Percentiles rank a stretch among this genome's conserved stretches.
Conservation (phyloP, 768 basidiomycete genomes). For the Mycena venus region DNA sequence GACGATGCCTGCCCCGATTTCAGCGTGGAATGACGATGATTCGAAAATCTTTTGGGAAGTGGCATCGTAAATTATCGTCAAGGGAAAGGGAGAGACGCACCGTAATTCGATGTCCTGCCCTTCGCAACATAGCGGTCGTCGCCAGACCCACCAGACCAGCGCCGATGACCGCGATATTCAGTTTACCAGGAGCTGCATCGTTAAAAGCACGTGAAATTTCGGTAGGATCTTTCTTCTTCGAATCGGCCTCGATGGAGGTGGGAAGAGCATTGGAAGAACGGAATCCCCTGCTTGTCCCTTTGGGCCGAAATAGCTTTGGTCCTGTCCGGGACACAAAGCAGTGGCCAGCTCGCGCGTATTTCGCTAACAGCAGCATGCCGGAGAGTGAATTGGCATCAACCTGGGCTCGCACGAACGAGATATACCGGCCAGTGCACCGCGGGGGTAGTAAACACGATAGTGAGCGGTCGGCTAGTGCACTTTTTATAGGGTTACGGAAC, state of each 20-base stretch:
- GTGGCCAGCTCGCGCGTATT: too few relatives aligned
- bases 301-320: too few relatives aligned
- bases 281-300: too few relatives aligned
- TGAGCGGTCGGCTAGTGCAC: too few relatives aligned
- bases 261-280: background rate
- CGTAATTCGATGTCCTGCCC: background rate
- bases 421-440: too few relatives aligned
- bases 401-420: too few relatives aligned
- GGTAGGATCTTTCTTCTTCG: background rate
- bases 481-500: too few relatives aligned
- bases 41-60: constrained; percentile 16
- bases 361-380: too few relatives aligned
- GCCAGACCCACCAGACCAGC: background rate
- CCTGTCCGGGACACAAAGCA: too few relatives aligned
- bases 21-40: constrained; percentile 22
- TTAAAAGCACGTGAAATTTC: background rate
- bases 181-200: background rate
- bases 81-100: background rate
- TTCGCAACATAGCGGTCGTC: constrained; percentile 2
- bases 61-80: background rate
- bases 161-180: background rate
- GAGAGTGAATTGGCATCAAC: too few relatives aligned
- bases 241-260: background rate
- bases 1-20: constrained; percentile 26
- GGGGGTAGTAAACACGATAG: too few relatives aligned